Evolutionary conservation across 371 early-diverging fungal species (phyloP), one percentile per base, ranked within the genome.

Genomic region (Mitosporidium daphniae): DNA sequence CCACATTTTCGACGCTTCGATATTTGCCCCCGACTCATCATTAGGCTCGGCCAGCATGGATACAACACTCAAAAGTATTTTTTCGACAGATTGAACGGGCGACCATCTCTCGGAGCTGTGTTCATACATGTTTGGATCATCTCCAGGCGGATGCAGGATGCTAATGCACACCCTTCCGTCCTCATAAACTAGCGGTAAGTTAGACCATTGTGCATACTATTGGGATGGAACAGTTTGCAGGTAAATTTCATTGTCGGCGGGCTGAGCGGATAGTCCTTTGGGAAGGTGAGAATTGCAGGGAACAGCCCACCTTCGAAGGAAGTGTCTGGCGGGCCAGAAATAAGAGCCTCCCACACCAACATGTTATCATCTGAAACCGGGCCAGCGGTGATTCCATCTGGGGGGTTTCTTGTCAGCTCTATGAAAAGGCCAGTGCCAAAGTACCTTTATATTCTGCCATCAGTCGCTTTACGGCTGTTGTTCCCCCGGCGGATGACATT

Each of bases 131-230:
- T 30, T 27, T 8, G 42, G 40, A 27, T 45, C 49, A 22, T 43
- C 40, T 8, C 91, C 91, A 2, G 91, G 91, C 6, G 82, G 61
- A 47, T 97, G 98, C 16, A 98, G 53, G 36, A 95, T 98, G 4
- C 77, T 75, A 27, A 95, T 89, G 48, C 97, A 95, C 3, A 98
- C 91, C 4, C 62, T 66, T 22, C 97, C 99, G 48, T 93, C 74
- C 8, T 59, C 41, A 43, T 93, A 94, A 19, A 89, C 75, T 34
- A 65, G 65, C 48, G 48, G 16, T 4, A 4, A 11, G 30, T 7
- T 12, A 2, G n/a, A 45, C n/a, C n/a, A n/a, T n/a, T n/a, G n/a
- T n/a, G n/a, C n/a, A n/a, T n/a, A n/a, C n/a, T 35, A 52, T 61
- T 61, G 18, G 61, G 61, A 32, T 64, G 65, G 27, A 48, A 75